These are phyloP conservation scores for Prunus campanulata DNA, from an alignment of 306 rosid genomes.

Conservation along the genomic window DNA sequence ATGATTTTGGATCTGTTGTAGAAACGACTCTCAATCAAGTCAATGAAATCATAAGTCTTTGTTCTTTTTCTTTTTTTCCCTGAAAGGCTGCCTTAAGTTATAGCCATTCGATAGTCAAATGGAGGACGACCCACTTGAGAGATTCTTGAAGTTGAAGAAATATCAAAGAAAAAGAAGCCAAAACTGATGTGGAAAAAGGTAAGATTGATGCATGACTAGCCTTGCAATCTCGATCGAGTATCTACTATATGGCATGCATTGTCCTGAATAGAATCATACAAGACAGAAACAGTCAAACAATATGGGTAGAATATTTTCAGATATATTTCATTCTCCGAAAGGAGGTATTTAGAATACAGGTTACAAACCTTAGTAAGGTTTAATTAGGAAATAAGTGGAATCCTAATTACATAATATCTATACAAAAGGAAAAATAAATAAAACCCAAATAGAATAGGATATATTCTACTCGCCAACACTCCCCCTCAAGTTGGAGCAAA, in stretches of 20 bases:
- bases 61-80: neutral
- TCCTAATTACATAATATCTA: no score
- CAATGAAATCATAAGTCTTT: neutral
- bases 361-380: no score
- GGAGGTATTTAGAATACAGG: no score
- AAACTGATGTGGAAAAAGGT: constrained; percentile 1
- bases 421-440: no score
- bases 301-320: no score
- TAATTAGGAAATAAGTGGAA: no score
- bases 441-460: no score
- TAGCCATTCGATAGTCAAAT: neutral
- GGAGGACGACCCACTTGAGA: constrained; percentile 5
- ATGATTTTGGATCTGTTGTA: neutral
- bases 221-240: constrained; percentile 6
- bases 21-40: neutral
- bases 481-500: no score
- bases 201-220: constrained; percentile 38
- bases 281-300: neutral
- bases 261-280: constrained; percentile 26
- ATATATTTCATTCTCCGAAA: no score
- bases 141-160: constrained; percentile 16
- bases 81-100: neutral
- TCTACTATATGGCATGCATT: constrained; percentile 15
- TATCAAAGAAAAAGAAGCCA: constrained; percentile 25
- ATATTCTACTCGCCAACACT: no score